Evolutionary conservation across 2,329 filamentous ascomycete species (phyloP), one percentile per base, ranked within the genome.

Genomic region (Diaporthe citri): DNA sequence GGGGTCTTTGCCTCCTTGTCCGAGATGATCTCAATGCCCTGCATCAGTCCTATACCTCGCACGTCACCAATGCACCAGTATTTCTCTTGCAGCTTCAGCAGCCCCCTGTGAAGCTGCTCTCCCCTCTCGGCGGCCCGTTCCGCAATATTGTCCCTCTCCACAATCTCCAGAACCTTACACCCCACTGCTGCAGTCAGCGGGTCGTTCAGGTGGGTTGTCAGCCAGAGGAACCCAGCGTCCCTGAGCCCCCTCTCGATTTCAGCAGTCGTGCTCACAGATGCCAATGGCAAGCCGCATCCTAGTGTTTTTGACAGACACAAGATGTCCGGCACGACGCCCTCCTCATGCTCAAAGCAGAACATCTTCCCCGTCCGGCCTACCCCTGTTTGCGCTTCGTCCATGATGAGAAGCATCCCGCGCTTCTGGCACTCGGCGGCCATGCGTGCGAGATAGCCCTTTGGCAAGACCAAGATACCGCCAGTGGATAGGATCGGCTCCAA

Each of bases 331-430:
- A 89, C 80, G 34, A 86, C 78, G 39, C 80, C 86, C 71, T 88
- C 87, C 73, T 88, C 85, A 71, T 90, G 83, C 74, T 90, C 82
- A 66, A 92, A 89, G 0, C 90, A 91, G 69, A 92, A 91, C 85
- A 93, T 89, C 1, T 87, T 81, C 0, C 90, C 90, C 0, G 86
- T 87, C 1, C 90, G 84, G 0, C 90, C 89, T 3, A 92, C 83
- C 0, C 88, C 90, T 0, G 90, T 91, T 81, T 91, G 90, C 0
- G 90, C 90, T 79, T 91, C 90, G 76, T 92, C 90, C 22, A 91
- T 80, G 60, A 92, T 91, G 9, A 91, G 79, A 3, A 92, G 83
- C 86, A 91, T 90, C 3, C 85, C 87, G 1, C 90, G 85, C 76
- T 85, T 86, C 74, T 87, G 84, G 78, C 89, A 92, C 72, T 91